Conservation (phyloP, 768 basidiomycete species). For the Gloeopeniophorella convolvens region DNA sequence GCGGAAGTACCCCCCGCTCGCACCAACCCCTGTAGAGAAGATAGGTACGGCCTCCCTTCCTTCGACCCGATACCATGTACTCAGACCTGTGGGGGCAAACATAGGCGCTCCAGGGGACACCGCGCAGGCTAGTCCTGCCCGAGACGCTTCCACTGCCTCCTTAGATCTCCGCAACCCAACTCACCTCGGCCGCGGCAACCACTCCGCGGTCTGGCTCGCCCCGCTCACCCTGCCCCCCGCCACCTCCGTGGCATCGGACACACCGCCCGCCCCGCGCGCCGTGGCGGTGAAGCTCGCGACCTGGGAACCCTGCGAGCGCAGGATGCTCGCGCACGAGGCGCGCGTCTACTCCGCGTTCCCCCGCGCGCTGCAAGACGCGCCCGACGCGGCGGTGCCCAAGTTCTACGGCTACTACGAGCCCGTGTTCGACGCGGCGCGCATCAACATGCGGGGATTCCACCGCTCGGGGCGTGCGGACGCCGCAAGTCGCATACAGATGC, state of each 20-base stretch:
- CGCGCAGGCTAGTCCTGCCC: not conserved
- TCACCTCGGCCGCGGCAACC: conserved; percentile 40
- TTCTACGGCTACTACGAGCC: conserved; percentile 56
- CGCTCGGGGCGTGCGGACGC: not conserved
- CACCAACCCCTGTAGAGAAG: not conserved
- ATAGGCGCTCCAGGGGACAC: not conserved
- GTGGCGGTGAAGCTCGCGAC: conserved; percentile 28
- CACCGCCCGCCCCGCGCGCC: not conserved
- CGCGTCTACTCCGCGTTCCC: conserved; percentile 41
- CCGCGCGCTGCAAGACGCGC: conserved; percentile 39
- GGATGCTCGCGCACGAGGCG: conserved; percentile 33
- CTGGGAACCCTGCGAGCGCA: not conserved
- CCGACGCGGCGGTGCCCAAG: conserved; percentile 52
- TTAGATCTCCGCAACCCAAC: conserved; percentile 39
- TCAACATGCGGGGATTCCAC: not conserved
- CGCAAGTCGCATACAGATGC: too few relatives aligned
- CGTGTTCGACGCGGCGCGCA: conserved; percentile 7
- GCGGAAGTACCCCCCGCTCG: not conserved
- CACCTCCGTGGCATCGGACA: not conserved
- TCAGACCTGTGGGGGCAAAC: not conserved
- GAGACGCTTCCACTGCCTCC: not conserved
- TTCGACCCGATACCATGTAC: not conserved
- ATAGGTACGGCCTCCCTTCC: not conserved
- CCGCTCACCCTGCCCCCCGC: conserved; percentile 46
- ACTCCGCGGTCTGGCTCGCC: conserved; percentile 45